Evolutionary conservation across 2,329 filamentous ascomycete species (phyloP), one percentile per base, ranked within the genome.

Genomic region (Aspergillus candidus): DNA sequence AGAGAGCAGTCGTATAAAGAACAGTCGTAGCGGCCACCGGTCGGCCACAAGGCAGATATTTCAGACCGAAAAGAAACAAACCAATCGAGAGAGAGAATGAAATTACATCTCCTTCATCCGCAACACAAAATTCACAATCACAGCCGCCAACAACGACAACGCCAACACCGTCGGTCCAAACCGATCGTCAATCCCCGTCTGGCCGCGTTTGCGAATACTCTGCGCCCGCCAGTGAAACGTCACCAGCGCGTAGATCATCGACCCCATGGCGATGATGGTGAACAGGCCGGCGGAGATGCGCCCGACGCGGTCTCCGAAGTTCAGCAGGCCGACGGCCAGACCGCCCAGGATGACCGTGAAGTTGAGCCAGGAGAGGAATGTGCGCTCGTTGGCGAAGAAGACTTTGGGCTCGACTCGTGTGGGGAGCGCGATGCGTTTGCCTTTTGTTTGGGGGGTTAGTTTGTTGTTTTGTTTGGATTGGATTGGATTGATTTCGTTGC

Each of bases 311-410:
- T 98, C 93, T 65, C 93, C 93, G 60, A 98, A 98, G 76, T 98
- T 98, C 61, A 98, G 83, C 65, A 98, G 89, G 57, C 93, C 93
- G 58, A 98, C 88, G 55, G 93, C 91, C 40, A 98, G 83, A 52
- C 93, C 93, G 62, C 93, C 93, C 50, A 98, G 86, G 70, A 98
- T 91, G 63, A 98, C 90, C 68, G 90, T 95, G 77, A 97, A 97
- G 79, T 98, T 98, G 63, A 98, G 87, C 93, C 93, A 98, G 71
- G 89, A 95, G 62, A 98, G 83, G 69, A 98, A 98, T 52, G 93
- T 98, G 52, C 93, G 88, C 74, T 98, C 93, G 77, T 98, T 98
- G 72, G 93, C 93, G 77, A 98, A 98, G 82, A 97, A 98, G 76
- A 98, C 93, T 73, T 98, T 98, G 60, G 93, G 93, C 72, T 98